Conservation (phyloP, 1,284 basidiomycete species). For the Tetrapyrgos nigripes region DNA sequence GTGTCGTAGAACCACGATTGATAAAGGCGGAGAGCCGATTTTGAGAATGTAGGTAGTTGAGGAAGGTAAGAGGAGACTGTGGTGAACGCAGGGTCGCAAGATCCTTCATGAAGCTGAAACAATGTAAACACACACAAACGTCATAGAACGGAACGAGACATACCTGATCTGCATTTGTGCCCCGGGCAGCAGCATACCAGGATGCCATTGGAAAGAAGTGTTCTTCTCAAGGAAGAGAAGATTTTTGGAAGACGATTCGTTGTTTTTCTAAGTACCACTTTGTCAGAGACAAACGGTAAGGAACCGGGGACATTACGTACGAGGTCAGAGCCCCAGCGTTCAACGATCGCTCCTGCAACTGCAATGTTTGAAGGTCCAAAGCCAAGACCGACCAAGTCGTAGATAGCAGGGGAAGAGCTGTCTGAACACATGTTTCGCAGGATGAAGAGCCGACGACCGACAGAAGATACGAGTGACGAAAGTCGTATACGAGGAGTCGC, state of each 20-base stretch:
- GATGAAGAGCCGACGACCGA: background rate
- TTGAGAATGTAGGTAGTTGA: slow-evolving; percentile 60
- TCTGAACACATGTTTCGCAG: background rate
- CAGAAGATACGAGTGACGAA: background rate
- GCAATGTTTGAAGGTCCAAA: slow-evolving; percentile 68
- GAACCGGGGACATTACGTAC: slow-evolving; percentile 8
- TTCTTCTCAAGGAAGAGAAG: slow-evolving; percentile 61
- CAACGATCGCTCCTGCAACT: slow-evolving; percentile 60
- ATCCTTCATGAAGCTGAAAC: slow-evolving; percentile 61
- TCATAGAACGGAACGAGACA: slow-evolving; percentile 18
- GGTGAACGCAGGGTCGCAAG: slow-evolving; percentile 64
- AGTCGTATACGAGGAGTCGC: background rate
- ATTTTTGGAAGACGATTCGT: slow-evolving; percentile 37
- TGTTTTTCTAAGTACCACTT: background rate
- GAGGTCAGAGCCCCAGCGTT: slow-evolving; percentile 31
- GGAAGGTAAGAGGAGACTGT: slow-evolving; percentile 61
- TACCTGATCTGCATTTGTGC: slow-evolving; percentile 66
- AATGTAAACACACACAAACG: slow-evolving; percentile 18
- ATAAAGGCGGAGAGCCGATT: slow-evolving; percentile 65
- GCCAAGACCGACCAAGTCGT: slow-evolving; percentile 61
- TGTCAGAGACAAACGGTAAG: background rate
- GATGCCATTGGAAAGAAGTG: slow-evolving; percentile 59
- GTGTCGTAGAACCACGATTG: slow-evolving; percentile 89
- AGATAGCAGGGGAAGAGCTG: slow-evolving; percentile 27
- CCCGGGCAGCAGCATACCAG: slow-evolving; percentile 63